These are phyloP conservation scores for Aspergillus nomiae DNA, from an alignment of 2,329 filamentous ascomycete genomes.

Conservation along the genomic window DNA sequence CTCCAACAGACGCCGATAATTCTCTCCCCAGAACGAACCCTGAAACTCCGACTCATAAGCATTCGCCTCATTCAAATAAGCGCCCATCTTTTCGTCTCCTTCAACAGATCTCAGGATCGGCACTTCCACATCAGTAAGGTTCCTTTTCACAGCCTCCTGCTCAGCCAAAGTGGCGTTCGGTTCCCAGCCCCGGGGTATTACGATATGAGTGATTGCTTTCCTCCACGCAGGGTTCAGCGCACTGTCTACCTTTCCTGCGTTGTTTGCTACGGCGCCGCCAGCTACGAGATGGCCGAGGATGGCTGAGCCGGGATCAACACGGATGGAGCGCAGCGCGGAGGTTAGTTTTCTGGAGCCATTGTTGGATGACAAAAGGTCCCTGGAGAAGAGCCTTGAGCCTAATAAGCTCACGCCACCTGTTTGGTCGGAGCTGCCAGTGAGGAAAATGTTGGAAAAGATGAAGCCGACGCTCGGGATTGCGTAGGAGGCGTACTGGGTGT, in stretches of 20 bases:
- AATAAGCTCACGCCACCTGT: conserved; percentile 27
- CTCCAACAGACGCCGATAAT: conserved; percentile 17
- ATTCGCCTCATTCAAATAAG: conserved; percentile 33
- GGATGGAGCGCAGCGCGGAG: conserved; percentile 35
- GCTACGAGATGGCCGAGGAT: conserved; percentile 35
- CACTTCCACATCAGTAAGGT: conserved; percentile 19
- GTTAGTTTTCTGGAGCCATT: conserved; percentile 32
- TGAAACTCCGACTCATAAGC: conserved; percentile 18
- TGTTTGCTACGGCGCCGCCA: conserved; percentile 37
- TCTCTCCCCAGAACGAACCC: conserved; percentile 24
- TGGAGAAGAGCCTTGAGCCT: conserved; percentile 36
- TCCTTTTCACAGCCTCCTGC: conserved; percentile 11
- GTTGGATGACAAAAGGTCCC: conserved; percentile 31
- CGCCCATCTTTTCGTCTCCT: conserved; percentile 25
- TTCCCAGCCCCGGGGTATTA: conserved; percentile 15
- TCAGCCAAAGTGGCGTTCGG: conserved; percentile 7
- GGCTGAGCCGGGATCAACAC: conserved; percentile 19
- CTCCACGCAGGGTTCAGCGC: conserved; percentile 23
- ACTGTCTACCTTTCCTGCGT: conserved; percentile 12
- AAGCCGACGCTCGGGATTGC: conserved; percentile 23
- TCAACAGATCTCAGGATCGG: conserved; percentile 23
- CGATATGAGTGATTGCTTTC: conserved; percentile 14
- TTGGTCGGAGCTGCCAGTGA: conserved; percentile 23
- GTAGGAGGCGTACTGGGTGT: conserved; percentile 16
- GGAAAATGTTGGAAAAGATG: conserved; percentile 20